A percentile compares a stretch with the other conserved stretches of the same genome.
These are phyloP conservation scores for Penicillium cinerascens DNA, from an alignment of 495 filamentous ascomycete genomes.

Conservation along the genomic window DNA sequence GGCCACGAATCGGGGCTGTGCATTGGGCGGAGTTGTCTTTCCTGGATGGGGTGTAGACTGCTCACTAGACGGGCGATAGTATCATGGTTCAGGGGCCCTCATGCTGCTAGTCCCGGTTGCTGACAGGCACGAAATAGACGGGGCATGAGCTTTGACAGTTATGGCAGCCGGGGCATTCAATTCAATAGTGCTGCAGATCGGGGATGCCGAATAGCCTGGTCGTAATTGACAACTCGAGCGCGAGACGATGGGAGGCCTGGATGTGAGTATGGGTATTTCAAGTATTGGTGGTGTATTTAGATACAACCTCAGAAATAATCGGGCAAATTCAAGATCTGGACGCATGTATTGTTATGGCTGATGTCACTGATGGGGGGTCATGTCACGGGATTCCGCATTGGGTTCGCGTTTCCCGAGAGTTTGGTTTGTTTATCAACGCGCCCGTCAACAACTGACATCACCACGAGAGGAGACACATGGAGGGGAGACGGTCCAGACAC, in stretches of 20 bases:
- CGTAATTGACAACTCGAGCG: slow-evolving; percentile 15
- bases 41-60: slow-evolving; percentile 5
- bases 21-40: not conserved
- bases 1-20: slow-evolving; percentile 17
- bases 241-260: not conserved
- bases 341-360: not conserved
- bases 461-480: not conserved
- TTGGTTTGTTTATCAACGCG: slow-evolving; percentile 24
- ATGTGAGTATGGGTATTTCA: slow-evolving; percentile 22
- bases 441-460: slow-evolving; percentile 20
- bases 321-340: not conserved
- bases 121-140: slow-evolving; percentile 27
- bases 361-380: slow-evolving; percentile 1
- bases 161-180: slow-evolving; percentile 12
- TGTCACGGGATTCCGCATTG: slow-evolving; percentile 27
- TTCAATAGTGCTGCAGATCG: slow-evolving; percentile 32
- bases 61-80: slow-evolving; percentile 12
- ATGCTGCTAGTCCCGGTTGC: not conserved
- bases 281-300: slow-evolving; percentile 11
- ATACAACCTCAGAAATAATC: not conserved
- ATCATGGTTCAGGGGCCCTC: slow-evolving; percentile 9
- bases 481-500: slow-evolving; percentile 13
- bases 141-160: slow-evolving; percentile 13
- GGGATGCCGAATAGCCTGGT: slow-evolving; percentile 9
- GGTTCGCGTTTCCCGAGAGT: slow-evolving; percentile 15